Conservation (phyloP, 371 early-diverging fungal species). For the Zychaea mexicana region DNA sequence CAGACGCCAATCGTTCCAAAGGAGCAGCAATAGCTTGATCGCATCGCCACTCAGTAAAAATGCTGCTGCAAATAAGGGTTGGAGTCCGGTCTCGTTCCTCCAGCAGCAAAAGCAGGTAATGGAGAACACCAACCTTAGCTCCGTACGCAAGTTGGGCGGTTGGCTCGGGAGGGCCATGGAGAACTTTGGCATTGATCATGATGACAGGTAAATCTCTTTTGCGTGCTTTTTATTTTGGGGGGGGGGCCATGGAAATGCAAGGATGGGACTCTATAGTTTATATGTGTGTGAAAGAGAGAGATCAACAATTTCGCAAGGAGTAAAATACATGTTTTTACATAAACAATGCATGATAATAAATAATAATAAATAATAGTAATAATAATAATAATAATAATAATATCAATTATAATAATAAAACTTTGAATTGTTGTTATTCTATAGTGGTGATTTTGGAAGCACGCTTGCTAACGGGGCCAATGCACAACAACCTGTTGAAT, state of each 20-base stretch:
- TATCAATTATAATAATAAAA: background rate
- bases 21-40: background rate
- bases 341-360: too few relatives aligned
- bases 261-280: too few relatives aligned
- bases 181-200: conserved; percentile 66
- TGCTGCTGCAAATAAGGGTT: conserved; percentile 22
- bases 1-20: conserved; percentile 31
- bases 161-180: conserved; percentile 79
- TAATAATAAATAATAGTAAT: too few relatives aligned
- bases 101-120: conserved; percentile 67
- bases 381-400: background rate
- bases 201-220: conserved; percentile 30
- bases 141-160: conserved; percentile 64
- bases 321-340: too few relatives aligned
- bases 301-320: too few relatives aligned
- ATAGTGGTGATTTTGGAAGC: conserved; percentile 12
- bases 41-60: conserved; percentile 16
- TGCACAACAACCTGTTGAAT: conserved; percentile 62
- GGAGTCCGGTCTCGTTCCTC: conserved; percentile 68
- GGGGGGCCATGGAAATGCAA: background rate
- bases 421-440: background rate
- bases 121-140: conserved; percentile 59
- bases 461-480: conserved; percentile 5
- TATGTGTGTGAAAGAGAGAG: too few relatives aligned
- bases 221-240: background rate